Base-by-base conservation (phyloP, 73 alveolate genomes). In the Paramecium octaurelia region DNA sequence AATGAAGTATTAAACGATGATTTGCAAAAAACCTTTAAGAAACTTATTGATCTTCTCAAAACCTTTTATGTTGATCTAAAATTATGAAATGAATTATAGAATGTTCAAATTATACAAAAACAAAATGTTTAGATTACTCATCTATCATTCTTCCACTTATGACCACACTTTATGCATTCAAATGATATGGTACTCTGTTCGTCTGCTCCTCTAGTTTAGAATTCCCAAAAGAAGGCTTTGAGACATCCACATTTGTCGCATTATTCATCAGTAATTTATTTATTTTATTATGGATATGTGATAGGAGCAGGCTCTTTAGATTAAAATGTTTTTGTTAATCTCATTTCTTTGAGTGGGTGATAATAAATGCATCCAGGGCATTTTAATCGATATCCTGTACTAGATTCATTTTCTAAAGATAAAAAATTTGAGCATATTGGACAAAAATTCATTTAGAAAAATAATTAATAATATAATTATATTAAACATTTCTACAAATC, bases 1-100 rank as follows among this genome's bases (percentile, higher is more conserved):
- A 69, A 64, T 24, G 58, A 89, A 31, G 6, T 93, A 50, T 86
- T 88, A 27, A 93, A 93, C 71, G 94, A 93, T 34, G 93, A 93
- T 27, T 59, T 93, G 12, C 35, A 64, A 35, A 27, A 27, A 10
- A 16, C 96, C 2, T 43, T 9, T 20, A 24, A 59, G 29, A 88
- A 18, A 36, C 43, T 93, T 8, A 20, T 70, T 8, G 73, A 70
- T 12, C 24, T 88, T 35, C 46, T 93, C 27, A 92, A 86, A 58
- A 23, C 75, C 5, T 86, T 88, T 16, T 93, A 93, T 34, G 58
- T 85, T 9, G 80, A 93, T 48, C 11, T 44, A 42, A 80, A 80
- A 23, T 80, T 42, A 27, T 64, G 84, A 64, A 5, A 54, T 54
- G 31, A 18, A 54, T 5, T 54, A 54, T 18, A 54, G 27, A 18